phyloP scores from a whole-genome alignment of 345 rosid genomes.

The Linum lewisii region DNA sequence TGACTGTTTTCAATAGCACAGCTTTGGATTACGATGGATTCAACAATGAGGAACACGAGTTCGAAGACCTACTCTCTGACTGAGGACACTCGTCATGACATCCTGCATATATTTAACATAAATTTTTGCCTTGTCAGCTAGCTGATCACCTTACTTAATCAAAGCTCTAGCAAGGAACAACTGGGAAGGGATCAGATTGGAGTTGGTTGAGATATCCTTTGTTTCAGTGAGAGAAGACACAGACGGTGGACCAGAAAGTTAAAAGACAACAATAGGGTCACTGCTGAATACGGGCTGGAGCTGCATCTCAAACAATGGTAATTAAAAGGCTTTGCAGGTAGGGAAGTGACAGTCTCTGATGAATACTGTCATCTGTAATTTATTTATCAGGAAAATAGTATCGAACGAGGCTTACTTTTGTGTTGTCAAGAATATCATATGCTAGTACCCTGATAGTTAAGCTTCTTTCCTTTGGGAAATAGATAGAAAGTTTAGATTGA shows the following conservation, averaged over 20 bases:
- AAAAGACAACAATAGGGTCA: background rate
- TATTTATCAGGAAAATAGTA: no score
- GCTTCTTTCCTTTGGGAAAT: background rate
- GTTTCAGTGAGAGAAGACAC: no score
- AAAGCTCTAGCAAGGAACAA: background rate
- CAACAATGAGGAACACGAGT: background rate
- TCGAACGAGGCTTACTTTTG: background rate
- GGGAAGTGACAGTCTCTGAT: background rate
- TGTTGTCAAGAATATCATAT: no score
- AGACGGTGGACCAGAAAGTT: no score
- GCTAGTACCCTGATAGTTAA: no score
- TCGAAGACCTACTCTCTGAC: background rate
- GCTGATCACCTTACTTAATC: background rate
- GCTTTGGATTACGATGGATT: conserved; percentile 48
- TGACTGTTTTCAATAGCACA: conserved; percentile 18
- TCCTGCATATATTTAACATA: background rate
- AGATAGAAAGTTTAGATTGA: background rate
- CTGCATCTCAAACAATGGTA: background rate
- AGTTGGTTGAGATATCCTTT: no score
- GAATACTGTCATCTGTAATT: background rate
- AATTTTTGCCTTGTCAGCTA: no score
- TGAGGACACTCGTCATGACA: background rate
- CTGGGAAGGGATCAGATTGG: background rate
- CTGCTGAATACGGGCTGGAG: no score
- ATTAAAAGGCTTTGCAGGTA: background rate